These are phyloP conservation scores for Termitomyces titanicus DNA, from an alignment of 768 basidiomycete genomes.

Conservation along the genomic window DNA sequence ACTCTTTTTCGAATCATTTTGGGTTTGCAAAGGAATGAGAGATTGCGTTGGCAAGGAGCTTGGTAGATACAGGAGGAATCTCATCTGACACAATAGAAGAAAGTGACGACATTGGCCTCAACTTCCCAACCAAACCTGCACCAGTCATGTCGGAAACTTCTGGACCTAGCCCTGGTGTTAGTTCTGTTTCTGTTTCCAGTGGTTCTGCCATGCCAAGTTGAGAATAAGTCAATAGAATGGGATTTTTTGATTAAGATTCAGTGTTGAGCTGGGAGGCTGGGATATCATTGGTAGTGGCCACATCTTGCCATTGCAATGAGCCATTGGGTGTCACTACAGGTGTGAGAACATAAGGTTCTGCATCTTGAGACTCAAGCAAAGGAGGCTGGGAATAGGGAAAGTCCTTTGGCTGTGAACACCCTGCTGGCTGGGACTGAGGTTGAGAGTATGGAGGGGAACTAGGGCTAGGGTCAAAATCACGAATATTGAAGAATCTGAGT, in stretches of 20 bases:
- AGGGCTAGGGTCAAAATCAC: slow-evolving; percentile 11
- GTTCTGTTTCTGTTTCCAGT: neutral
- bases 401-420: slow-evolving; percentile 20
- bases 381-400: slow-evolving; percentile 26
- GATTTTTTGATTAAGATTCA: slow-evolving; percentile 22
- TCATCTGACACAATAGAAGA: slow-evolving; percentile 17
- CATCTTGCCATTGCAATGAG: slow-evolving; percentile 38
- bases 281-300: slow-evolving; percentile 26
- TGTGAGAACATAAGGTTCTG: slow-evolving; percentile 45
- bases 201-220: slow-evolving; percentile 29
- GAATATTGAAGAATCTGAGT: slow-evolving; percentile 23
- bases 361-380: slow-evolving; percentile 34
- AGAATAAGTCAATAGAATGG: slow-evolving; percentile 32
- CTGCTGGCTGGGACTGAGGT: slow-evolving; percentile 2
- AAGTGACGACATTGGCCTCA: slow-evolving; percentile 16
- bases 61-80: slow-evolving; percentile 2
- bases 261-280: slow-evolving; percentile 36
- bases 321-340: slow-evolving; percentile 55
- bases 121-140: slow-evolving; percentile 9
- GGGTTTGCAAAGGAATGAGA: slow-evolving; percentile 11
- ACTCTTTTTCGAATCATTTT: neutral
- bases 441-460: slow-evolving; percentile 1
- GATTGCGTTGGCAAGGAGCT: neutral
- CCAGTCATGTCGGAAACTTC: slow-evolving; percentile 11
- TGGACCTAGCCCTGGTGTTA: neutral